These are phyloP conservation scores for Microthyrium microscopicum DNA, from an alignment of 2,329 filamentous ascomycete species.

Conservation along the genomic window DNA sequence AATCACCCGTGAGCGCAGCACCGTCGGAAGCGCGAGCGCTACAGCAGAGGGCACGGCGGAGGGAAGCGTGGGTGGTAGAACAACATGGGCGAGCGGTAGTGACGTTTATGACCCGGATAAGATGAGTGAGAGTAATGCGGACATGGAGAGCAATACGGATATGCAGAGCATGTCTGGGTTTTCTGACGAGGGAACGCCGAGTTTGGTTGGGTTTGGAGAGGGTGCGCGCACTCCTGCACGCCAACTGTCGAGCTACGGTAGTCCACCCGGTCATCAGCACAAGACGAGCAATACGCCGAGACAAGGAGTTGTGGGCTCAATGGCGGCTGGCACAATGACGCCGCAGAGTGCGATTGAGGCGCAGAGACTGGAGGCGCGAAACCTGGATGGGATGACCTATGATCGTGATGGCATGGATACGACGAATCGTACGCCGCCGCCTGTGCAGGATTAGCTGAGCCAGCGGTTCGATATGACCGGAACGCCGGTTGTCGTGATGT, in stretches of 20 bases:
- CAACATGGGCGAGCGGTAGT: conserved; percentile 49
- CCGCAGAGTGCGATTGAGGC: conserved; percentile 17
- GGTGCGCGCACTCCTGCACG: conserved; percentile 47
- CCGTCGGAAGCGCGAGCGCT: conserved; percentile 78
- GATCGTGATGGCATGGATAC: conserved; percentile 25
- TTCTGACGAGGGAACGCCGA: conserved; percentile 71
- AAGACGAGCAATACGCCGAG: conserved; percentile 17
- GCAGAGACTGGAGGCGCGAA: conserved; percentile 23
- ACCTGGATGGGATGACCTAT: conserved; percentile 30
- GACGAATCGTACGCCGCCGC: conserved; percentile 18
- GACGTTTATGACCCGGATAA: conserved; percentile 46
- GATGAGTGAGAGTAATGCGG: conserved; percentile 45
- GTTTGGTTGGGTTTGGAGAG: conserved; percentile 82
- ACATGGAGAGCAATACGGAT: conserved; percentile 35
- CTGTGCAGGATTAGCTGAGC: too few species aligned
- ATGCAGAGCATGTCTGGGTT: conserved; percentile 56
- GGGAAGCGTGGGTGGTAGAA: conserved; percentile 54
- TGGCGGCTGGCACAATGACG: too few species aligned
- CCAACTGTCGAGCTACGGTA: conserved; percentile 54
- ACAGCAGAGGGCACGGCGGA: too few species aligned
- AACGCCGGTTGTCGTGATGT: too few species aligned
- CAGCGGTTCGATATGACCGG: too few species aligned
- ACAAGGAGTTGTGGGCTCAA: too few species aligned
- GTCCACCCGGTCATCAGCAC: conserved; percentile 31
- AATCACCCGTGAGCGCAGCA: conserved; percentile 62